Conservation (phyloP, 257 asterid genomes). For the Verbascum thapsus region DNA sequence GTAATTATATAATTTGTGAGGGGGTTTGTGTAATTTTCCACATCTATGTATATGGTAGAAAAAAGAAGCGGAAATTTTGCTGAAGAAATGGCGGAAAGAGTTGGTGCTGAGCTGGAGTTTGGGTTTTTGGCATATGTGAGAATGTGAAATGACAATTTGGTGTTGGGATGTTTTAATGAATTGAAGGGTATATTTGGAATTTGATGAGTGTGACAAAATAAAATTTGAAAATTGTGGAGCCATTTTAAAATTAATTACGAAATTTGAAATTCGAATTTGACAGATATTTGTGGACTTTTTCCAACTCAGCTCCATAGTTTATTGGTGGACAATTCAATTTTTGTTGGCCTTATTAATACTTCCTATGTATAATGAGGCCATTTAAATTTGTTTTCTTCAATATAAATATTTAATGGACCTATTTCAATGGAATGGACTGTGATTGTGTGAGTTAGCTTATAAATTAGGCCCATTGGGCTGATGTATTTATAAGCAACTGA, state of each 20-base stretch:
- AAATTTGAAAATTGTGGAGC: background rate
- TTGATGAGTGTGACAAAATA: background rate
- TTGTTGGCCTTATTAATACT: background rate
- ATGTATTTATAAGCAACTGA: too few species aligned
- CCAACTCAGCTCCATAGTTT: constrained; percentile 1
- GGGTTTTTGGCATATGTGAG: background rate
- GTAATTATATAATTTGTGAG: too few species aligned
- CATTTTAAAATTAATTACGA: background rate
- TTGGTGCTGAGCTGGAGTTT: constrained; percentile 8
- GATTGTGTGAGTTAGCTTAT: too few species aligned
- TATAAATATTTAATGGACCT: too few species aligned
- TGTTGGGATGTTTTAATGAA: background rate
- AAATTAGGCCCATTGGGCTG: too few species aligned
- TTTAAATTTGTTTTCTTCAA: too few species aligned
- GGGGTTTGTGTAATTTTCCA: background rate
- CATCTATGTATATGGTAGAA: background rate
- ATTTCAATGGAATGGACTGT: too few species aligned
- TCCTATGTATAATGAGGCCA: background rate
- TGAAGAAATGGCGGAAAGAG: constrained; percentile 19
- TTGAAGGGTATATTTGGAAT: constrained; percentile 15
- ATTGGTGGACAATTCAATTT: constrained; percentile 12
- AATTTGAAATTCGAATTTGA: constrained; percentile 22
- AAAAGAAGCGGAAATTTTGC: constrained; percentile 9
- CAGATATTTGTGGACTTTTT: background rate
- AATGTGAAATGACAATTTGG: constrained; percentile 5